phyloP scores from a whole-genome alignment of 1,139 yeast species.

The Hyphopichia buzzinii region DNA sequence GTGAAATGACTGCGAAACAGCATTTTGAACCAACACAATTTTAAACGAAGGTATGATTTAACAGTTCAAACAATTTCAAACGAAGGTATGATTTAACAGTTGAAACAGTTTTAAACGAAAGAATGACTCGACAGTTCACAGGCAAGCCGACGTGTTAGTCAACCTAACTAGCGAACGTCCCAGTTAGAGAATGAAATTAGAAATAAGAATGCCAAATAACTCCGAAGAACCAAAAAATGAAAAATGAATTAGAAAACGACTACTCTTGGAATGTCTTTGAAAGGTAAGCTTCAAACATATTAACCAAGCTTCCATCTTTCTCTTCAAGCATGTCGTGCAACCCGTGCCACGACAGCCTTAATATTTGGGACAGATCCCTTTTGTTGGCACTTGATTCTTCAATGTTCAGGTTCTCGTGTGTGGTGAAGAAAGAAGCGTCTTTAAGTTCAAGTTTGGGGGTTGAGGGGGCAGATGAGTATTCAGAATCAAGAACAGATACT shows the following conservation, averaged over 20 bases:
- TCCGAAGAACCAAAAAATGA: background rate
- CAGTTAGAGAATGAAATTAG: background rate
- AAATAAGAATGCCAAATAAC: background rate
- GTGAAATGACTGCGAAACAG: too few relatives aligned
- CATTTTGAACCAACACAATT: too few relatives aligned
- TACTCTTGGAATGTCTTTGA: background rate
- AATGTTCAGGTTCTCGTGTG: background rate
- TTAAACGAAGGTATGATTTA: too few relatives aligned
- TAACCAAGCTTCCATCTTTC: background rate
- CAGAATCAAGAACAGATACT: background rate
- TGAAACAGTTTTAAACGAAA: too few relatives aligned
- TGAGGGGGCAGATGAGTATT: background rate
- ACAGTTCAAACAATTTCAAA: too few relatives aligned
- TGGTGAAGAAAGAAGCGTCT: background rate
- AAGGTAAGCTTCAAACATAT: constrained; percentile 1
- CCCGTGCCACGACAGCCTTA: background rate
- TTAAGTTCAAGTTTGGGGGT: background rate
- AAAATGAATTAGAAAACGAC: background rate
- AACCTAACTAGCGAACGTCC: too few relatives aligned
- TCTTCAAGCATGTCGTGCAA: background rate
- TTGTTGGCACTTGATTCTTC: too few relatives aligned
- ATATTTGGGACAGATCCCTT: background rate
- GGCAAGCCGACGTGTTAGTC: too few relatives aligned
- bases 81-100: too few relatives aligned
- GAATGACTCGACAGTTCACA: too few relatives aligned